Evolutionary conservation across 257 asterid species (phyloP).

Genomic region (Cruciata laevipes): DNA sequence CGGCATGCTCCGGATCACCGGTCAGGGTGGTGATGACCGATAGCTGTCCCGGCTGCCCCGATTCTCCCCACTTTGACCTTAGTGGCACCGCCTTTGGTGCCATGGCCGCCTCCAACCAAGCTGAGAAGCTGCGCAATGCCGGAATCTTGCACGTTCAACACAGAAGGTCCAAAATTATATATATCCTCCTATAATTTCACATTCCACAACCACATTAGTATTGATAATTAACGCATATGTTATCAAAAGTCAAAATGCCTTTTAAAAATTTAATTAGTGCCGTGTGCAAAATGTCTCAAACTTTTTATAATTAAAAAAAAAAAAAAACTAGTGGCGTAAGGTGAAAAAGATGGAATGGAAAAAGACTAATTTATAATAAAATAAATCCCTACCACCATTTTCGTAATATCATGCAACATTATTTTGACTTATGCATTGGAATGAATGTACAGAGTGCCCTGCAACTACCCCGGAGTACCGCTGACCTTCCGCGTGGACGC

Average conservation of each 20-base stretch:
- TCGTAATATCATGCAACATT: background rate
- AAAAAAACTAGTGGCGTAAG: background rate
- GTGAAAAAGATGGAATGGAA: background rate
- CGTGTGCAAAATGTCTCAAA: background rate
- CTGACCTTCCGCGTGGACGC: slow-evolving; percentile 65
- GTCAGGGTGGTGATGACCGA: slow-evolving; percentile 78
- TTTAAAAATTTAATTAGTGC: background rate
- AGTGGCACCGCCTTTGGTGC: slow-evolving; percentile 85
- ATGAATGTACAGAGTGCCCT: slow-evolving; percentile 36
- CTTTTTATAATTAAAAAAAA: no score
- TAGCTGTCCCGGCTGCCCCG: slow-evolving; percentile 51
- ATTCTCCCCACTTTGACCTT: slow-evolving; percentile 54
- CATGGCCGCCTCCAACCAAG: slow-evolving; percentile 59
- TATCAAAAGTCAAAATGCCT: background rate
- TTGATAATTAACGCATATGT: background rate
- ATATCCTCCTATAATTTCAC: background rate
- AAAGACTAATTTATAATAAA: background rate
- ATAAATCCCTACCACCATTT: background rate
- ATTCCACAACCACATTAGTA: background rate
- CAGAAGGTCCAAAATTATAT: slow-evolving; percentile 37
- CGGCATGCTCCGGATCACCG: slow-evolving; percentile 69
- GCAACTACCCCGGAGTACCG: slow-evolving; percentile 52
- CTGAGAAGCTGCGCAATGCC: slow-evolving; percentile 45
- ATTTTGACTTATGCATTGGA: background rate
- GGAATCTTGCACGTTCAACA: slow-evolving; percentile 60